These are phyloP conservation scores for Claviceps arundinis DNA, from an alignment of 2,329 filamentous ascomycete genomes.

Conservation along the genomic window DNA sequence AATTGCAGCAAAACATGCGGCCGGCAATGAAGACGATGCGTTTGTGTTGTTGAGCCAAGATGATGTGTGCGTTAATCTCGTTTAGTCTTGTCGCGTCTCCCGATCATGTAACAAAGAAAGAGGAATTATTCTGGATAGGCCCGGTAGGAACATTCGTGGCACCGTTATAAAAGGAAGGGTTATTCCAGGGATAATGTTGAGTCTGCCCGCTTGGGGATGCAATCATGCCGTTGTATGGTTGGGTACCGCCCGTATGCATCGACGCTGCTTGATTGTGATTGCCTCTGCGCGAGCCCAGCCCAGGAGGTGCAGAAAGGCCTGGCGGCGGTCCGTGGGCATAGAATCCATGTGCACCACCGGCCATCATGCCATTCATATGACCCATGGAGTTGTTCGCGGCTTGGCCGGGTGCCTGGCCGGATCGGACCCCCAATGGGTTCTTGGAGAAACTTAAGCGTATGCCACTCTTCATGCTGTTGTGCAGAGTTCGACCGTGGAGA, in stretches of 20 bases:
- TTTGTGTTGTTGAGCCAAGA: not conserved
- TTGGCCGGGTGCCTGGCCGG: constrained; percentile 47
- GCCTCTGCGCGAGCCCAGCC: constrained; percentile 32
- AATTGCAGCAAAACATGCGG: not conserved
- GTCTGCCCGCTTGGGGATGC: constrained; percentile 8
- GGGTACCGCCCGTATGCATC: constrained; percentile 10
- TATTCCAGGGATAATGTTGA: constrained; percentile 14
- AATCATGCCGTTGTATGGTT: constrained; percentile 5
- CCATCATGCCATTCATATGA: constrained; percentile 46
- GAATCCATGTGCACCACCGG: constrained; percentile 40
- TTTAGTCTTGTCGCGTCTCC: constrained; percentile 11
- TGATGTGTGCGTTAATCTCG: not conserved
- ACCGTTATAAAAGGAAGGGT: constrained; percentile 11
- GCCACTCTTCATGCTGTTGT: constrained; percentile 87
- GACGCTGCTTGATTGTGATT: constrained; percentile 12
- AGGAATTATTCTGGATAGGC: constrained; percentile 9
- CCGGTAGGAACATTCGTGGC: constrained; percentile 11
- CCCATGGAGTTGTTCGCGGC: constrained; percentile 28
- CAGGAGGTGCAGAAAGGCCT: constrained; percentile 63
- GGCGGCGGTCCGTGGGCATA: constrained; percentile 67
- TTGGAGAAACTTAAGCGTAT: constrained; percentile 96
- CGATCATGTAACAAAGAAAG: constrained; percentile 22
- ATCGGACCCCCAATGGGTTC: constrained; percentile 86
- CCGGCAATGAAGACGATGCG: not conserved
- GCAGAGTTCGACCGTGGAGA: constrained; percentile 72